phyloP scores from a whole-genome alignment of 108 stramenopile species.

The Stephanodiscus triporus region DNA sequence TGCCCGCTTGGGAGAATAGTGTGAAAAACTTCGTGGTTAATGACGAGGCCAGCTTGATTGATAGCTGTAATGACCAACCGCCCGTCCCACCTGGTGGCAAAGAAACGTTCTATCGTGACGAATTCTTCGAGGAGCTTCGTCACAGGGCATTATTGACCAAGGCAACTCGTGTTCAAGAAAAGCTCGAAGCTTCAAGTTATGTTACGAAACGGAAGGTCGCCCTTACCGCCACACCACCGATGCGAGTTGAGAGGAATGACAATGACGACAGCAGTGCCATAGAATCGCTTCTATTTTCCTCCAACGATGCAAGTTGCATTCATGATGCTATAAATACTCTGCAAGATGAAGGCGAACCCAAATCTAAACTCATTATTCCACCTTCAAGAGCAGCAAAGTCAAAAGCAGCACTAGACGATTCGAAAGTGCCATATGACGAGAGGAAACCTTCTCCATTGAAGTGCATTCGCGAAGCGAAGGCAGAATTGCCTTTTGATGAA shows the following conservation, averaged over 20 bases:
- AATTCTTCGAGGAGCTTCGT: conserved; percentile 17
- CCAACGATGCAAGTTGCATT: background rate
- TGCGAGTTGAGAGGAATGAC: background rate
- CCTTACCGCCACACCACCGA: background rate
- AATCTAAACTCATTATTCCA: too few species aligned
- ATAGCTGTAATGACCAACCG: background rate
- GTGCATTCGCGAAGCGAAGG: conserved; percentile 5
- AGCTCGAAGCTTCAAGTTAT: conserved; percentile 7
- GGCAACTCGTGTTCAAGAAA: conserved; percentile 4
- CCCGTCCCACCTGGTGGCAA: background rate
- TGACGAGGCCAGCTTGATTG: background rate
- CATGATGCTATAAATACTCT: background rate
- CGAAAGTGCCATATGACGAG: conserved; percentile 11
- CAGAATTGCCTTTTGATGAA: conserved; percentile 4
- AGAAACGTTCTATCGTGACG: background rate
- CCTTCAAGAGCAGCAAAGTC: background rate
- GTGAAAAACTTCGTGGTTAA: conserved; percentile 6
- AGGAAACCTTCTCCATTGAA: conserved; percentile 8
- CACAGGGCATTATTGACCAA: conserved; percentile 36
- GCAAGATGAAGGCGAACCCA: too few species aligned
- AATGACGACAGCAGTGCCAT: background rate
- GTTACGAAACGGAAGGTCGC: background rate
- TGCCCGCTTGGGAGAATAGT: conserved; percentile 20
- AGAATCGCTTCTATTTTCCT: background rate
- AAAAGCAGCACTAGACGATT: background rate